Percentiles rank a stretch among this genome's conserved stretches.
Evolutionary conservation across 2,329 filamentous ascomycete species (phyloP).

Genomic region (Colletotrichum euphorbiae): DNA sequence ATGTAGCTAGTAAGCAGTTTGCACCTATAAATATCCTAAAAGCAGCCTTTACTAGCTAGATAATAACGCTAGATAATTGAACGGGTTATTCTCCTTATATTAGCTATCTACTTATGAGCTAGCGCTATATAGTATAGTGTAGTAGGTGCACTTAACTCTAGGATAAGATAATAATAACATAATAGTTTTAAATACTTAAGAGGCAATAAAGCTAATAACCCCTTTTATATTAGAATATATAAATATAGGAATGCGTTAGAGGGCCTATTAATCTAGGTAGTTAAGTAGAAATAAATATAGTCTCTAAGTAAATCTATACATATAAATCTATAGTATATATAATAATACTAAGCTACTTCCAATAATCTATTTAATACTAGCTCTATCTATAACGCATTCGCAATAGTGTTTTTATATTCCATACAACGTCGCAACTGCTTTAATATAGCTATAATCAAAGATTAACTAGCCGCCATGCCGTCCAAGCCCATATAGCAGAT

Average conservation of each 20-base stretch:
- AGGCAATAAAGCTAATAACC: neutral
- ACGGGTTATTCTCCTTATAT: neutral
- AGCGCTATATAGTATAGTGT: neutral
- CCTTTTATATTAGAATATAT: neutral
- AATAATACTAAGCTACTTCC: neutral
- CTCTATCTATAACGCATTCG: neutral
- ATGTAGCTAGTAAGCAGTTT: neutral
- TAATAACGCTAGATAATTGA: neutral
- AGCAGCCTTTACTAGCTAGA: neutral
- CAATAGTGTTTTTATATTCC: neutral
- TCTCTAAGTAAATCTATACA: too few relatives aligned
- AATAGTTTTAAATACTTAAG: neutral
- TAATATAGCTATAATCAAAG: slow-evolving; percentile 10
- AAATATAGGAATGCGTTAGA: neutral
- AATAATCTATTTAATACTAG: neutral
- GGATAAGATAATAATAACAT: neutral
- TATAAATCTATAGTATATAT: neutral
- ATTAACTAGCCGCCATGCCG: neutral
- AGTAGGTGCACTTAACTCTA: neutral
- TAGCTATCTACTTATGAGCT: neutral
- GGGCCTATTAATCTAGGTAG: neutral
- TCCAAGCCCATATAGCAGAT: neutral
- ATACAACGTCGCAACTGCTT: neutral
- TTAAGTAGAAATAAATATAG: neutral
- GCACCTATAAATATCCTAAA: neutral